These are phyloP conservation scores for Suillus fuscotomentosus DNA, from an alignment of 768 basidiomycete genomes.

Conservation along the genomic window DNA sequence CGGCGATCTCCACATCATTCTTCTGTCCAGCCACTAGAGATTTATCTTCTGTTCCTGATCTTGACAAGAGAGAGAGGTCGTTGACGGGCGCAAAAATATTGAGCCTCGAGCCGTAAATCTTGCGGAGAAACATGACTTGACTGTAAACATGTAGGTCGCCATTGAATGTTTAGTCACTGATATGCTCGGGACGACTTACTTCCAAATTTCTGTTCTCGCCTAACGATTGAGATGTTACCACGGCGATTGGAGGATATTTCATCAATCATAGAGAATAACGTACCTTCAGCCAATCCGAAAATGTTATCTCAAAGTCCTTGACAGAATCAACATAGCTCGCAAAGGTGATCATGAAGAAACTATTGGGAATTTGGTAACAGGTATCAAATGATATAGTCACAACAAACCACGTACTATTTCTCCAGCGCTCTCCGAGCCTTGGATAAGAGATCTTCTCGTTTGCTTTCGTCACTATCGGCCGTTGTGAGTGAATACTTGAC, in stretches of 20 bases:
- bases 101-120: constrained; percentile 74
- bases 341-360: constrained; percentile 94
- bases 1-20: constrained; percentile 71
- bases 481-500: constrained; percentile 84
- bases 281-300: constrained; percentile 87
- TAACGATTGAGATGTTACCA: constrained; percentile 22
- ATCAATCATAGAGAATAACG: constrained; percentile 9
- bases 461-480: constrained; percentile 60
- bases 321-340: constrained; percentile 81
- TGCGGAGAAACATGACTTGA: constrained; percentile 84
- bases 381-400: constrained; percentile 1
- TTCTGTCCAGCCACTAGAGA: constrained; percentile 65
- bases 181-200: constrained; percentile 48
- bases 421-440: constrained; percentile 78
- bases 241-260: background rate
- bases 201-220: constrained; percentile 89
- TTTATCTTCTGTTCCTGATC: constrained; percentile 55
- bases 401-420: constrained; percentile 73
- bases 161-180: background rate
- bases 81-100: constrained; percentile 91
- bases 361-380: constrained; percentile 25
- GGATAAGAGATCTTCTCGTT: constrained; percentile 49
- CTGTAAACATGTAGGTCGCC: constrained; percentile 35
- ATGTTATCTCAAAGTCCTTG: constrained; percentile 62
- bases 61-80: constrained; percentile 82